Percentiles rank a stretch among this genome's conserved stretches.
Evolutionary conservation across 805 yeast species (phyloP).

Genomic region (Sungouiella blattae): DNA sequence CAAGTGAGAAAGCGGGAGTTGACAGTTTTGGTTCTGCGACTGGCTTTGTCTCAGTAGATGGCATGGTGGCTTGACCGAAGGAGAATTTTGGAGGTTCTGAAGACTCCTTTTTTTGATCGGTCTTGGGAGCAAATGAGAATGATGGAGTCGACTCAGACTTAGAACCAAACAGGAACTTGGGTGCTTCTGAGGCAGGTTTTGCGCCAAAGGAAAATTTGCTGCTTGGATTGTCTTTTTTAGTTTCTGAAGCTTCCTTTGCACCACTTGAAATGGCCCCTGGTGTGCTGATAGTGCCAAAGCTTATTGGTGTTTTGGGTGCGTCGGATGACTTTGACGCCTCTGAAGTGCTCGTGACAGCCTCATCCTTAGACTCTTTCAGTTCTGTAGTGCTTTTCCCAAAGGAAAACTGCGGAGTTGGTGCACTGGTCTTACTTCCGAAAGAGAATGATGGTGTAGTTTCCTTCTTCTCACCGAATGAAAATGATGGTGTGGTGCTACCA

Average conservation of each 20-base stretch:
- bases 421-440: not conserved
- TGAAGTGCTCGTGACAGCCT: too few species aligned
- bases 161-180: conserved; percentile 16
- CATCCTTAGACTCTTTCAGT: too few species aligned
- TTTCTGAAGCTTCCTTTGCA: too few species aligned
- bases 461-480: not conserved
- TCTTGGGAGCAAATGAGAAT: conserved; percentile 3
- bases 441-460: not conserved
- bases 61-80: conserved; percentile 13
- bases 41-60: conserved; percentile 2
- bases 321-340: too few species aligned
- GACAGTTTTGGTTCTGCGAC: not conserved
- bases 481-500: not conserved
- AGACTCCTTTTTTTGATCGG: not conserved
- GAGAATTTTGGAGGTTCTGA: conserved; percentile 12
- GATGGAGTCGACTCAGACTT: not conserved
- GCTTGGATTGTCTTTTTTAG: too few species aligned
- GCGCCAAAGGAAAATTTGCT: conserved; percentile 6
- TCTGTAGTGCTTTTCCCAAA: conserved; percentile 2
- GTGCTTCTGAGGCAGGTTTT: conserved; percentile 1
- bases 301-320: too few species aligned
- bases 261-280: too few species aligned
- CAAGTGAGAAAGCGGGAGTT: not conserved
- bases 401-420: conserved; percentile 3
- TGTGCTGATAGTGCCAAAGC: too few species aligned